Conservation (phyloP, 2,329 filamentous ascomycete species). For the Coniella lustricola region DNA sequence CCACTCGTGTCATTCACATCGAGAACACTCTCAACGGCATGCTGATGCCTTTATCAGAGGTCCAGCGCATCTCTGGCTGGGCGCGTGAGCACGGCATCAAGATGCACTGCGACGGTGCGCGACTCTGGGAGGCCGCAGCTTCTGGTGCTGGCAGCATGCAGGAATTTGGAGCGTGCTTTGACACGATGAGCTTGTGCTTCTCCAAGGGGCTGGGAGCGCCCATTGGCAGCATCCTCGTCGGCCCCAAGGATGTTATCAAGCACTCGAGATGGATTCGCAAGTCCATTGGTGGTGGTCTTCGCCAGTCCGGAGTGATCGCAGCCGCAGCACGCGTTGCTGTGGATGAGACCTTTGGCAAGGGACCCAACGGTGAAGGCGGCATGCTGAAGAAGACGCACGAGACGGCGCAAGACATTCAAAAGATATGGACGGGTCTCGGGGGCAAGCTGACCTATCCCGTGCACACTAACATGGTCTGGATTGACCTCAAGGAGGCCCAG, state of each 20-base stretch:
- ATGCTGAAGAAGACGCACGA: slow-evolving; percentile 54
- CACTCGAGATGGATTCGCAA: slow-evolving; percentile 72
- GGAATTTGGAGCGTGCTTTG: slow-evolving; percentile 38
- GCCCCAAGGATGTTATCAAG: slow-evolving; percentile 47
- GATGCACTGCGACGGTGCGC: slow-evolving; percentile 45
- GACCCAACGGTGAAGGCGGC: slow-evolving; percentile 51
- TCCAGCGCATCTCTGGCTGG: slow-evolving; percentile 62
- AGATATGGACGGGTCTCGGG: slow-evolving; percentile 60
- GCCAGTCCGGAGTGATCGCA: slow-evolving; percentile 70
- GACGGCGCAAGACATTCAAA: slow-evolving; percentile 52
- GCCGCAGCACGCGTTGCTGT: slow-evolving; percentile 70
- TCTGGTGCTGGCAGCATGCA: slow-evolving; percentile 34
- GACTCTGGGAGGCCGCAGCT: slow-evolving; percentile 44
- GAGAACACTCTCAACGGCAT: slow-evolving; percentile 82
- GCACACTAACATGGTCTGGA: slow-evolving; percentile 90
- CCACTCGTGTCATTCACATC: slow-evolving; percentile 72
- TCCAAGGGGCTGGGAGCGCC: slow-evolving; percentile 48
- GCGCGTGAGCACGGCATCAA: slow-evolving; percentile 44
- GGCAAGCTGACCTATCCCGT: slow-evolving; percentile 62
- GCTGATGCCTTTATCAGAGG: slow-evolving; percentile 69
- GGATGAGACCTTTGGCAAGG: slow-evolving; percentile 66
- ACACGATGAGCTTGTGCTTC: slow-evolving; percentile 53
- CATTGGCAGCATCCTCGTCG: slow-evolving; percentile 41
- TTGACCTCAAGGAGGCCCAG: slow-evolving; percentile 60
- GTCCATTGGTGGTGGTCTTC: slow-evolving; percentile 69